phyloP scores from a whole-genome alignment of 2,329 filamentous ascomycete species.

The Fusarium temperatum region DNA sequence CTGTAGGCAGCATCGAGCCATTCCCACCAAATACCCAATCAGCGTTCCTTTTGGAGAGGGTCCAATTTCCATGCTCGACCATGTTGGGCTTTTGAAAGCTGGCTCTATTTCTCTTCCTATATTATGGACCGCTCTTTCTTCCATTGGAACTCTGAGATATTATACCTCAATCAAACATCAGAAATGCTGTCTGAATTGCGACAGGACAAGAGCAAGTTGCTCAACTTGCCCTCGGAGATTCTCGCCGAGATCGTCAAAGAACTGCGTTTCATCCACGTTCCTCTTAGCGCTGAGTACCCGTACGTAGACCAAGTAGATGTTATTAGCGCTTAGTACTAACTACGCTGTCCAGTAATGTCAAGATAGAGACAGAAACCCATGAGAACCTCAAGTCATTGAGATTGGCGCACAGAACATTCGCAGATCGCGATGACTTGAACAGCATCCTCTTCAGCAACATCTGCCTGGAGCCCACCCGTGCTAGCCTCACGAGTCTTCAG shows the following conservation, averaged over 20 bases:
- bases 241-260: not conserved
- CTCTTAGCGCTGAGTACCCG: not conserved
- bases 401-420: not conserved
- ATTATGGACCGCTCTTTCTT: rapidly evolving
- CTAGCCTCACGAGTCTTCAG: not conserved
- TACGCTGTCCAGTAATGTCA: rapidly evolving
- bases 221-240: not conserved
- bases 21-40: not conserved
- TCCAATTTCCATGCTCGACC: not conserved
- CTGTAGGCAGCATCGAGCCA: not conserved
- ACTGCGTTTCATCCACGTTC: not conserved
- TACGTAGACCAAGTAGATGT: rapidly evolving
- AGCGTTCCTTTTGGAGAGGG: not conserved
- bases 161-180: no score
- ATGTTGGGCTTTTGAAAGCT: no score
- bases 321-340: not conserved
- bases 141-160: no score
- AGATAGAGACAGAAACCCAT: not conserved
- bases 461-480: not conserved
- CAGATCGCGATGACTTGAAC: not conserved
- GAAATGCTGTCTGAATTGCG: not conserved
- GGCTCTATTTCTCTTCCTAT: not conserved
- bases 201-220: not conserved
- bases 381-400: not conserved
- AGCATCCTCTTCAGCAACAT: not conserved